phyloP scores from a whole-genome alignment of 352 stramenopile species.

The Blastocystis sp. region DNA sequence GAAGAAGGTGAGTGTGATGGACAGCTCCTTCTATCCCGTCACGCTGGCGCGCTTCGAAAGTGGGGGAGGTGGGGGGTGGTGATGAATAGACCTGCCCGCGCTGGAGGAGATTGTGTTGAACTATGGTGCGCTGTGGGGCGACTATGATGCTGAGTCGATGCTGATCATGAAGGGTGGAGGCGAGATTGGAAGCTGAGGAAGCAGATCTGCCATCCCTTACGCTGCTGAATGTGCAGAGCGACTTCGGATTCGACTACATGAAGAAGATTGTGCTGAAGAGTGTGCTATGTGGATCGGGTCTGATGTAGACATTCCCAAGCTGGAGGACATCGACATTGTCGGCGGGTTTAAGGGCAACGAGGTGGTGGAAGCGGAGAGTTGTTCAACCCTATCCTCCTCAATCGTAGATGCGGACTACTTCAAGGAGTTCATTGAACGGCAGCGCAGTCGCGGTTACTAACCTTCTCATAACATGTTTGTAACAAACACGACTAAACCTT shows the following conservation, averaged over 20 bases:
- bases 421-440: neutral
- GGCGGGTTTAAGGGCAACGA: neutral
- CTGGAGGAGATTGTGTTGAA: slow-evolving; percentile 19
- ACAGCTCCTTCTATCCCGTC: neutral
- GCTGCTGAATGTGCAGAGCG: neutral
- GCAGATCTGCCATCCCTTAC: neutral
- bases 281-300: neutral
- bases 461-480: neutral
- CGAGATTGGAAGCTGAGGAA: neutral
- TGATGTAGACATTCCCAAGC: neutral
- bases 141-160: neutral
- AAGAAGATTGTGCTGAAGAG: neutral
- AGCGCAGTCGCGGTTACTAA: neutral
- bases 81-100: neutral
- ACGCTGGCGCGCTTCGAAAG: slow-evolving; percentile 1
- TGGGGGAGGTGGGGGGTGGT: neutral
- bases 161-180: neutral
- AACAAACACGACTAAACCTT: slow-evolving; percentile 31
- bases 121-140: neutral
- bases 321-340: neutral
- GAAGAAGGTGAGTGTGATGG: neutral
- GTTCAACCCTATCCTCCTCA: neutral
- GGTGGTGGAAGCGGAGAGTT: neutral
- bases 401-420: neutral
- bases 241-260: neutral